A percentile compares a stretch with the other conserved stretches of the same genome.
phyloP scores from a whole-genome alignment of 345 rosid species.

The Diplotaxis tenuifolia region DNA sequence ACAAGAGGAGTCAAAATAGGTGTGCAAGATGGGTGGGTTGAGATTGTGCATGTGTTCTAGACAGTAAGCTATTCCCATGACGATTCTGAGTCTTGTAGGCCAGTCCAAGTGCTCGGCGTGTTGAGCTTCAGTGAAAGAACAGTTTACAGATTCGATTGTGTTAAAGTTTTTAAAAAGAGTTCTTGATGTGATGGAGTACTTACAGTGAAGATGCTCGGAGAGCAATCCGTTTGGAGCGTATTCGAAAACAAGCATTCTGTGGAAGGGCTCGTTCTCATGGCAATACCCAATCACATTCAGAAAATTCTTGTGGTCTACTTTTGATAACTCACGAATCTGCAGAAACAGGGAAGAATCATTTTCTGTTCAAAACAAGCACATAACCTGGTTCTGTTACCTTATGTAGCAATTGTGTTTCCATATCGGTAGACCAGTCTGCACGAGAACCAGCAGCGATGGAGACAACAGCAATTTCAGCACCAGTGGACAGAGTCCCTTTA shows the following conservation, averaged over 20 bases:
- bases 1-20: no score
- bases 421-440: conserved; percentile 62
- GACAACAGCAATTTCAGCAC: conserved; percentile 84
- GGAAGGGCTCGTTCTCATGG: conserved; percentile 77
- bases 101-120: conserved; percentile 88
- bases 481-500: conserved; percentile 90
- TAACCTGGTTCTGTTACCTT: conserved; percentile 53
- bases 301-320: conserved; percentile 88
- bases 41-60: conserved; percentile 89
- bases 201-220: conserved; percentile 88
- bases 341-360: conserved; percentile 20
- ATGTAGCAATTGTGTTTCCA: conserved; percentile 64
- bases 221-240: conserved; percentile 97
- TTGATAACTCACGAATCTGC: conserved; percentile 77
- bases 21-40: conserved; percentile 67
- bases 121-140: conserved; percentile 49
- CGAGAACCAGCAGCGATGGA: conserved; percentile 50
- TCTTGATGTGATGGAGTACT: conserved; percentile 29
- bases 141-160: not conserved
- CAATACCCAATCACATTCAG: conserved; percentile 85
- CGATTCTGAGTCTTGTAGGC: conserved; percentile 72
- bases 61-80: conserved; percentile 90
- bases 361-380: not conserved
- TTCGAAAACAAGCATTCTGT: conserved; percentile 90
- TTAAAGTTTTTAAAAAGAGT: not conserved